Conservation (phyloP, 2,329 filamentous ascomycete genomes). For the Pseudocercospora fuligena region DNA sequence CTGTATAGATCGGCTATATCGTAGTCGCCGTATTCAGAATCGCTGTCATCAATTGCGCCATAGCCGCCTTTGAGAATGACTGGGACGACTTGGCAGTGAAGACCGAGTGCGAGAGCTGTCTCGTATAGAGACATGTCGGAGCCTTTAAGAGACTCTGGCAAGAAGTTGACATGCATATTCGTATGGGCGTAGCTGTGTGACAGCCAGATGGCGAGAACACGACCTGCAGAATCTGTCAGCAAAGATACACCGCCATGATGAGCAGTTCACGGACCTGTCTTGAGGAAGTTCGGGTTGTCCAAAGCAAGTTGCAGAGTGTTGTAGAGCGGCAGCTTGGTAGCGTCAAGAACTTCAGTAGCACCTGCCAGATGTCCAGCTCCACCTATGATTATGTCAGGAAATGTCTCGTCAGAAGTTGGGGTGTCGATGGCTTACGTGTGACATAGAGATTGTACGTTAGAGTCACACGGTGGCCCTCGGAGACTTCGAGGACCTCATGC, state of each 20-base stretch:
- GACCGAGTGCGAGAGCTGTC: conserved; percentile 18
- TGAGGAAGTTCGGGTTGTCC: conserved; percentile 37
- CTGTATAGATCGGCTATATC: background rate
- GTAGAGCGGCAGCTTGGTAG: conserved; percentile 45
- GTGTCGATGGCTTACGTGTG: conserved; percentile 27
- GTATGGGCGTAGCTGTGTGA: conserved; percentile 36
- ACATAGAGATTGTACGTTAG: conserved; percentile 65
- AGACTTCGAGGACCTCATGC: conserved; percentile 58
- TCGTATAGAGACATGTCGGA: conserved; percentile 36
- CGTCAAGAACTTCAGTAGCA: conserved; percentile 36
- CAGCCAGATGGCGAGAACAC: conserved; percentile 29
- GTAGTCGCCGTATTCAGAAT: background rate
- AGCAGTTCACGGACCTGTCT: background rate
- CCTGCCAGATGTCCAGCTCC: conserved; percentile 42
- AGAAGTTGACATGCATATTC: conserved; percentile 18
- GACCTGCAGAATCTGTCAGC: conserved; percentile 19
- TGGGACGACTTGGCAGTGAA: conserved; percentile 12
- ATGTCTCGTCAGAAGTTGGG: background rate
- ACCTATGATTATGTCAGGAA: background rate
- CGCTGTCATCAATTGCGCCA: background rate
- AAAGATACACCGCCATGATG: background rate
- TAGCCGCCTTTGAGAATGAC: conserved; percentile 4
- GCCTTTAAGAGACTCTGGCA: conserved; percentile 35
- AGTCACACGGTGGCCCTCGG: conserved; percentile 58
- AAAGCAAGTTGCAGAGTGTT: conserved; percentile 37